phyloP scores from a whole-genome alignment of 176 grass and related monocot species.

The Carex parvula region DNA sequence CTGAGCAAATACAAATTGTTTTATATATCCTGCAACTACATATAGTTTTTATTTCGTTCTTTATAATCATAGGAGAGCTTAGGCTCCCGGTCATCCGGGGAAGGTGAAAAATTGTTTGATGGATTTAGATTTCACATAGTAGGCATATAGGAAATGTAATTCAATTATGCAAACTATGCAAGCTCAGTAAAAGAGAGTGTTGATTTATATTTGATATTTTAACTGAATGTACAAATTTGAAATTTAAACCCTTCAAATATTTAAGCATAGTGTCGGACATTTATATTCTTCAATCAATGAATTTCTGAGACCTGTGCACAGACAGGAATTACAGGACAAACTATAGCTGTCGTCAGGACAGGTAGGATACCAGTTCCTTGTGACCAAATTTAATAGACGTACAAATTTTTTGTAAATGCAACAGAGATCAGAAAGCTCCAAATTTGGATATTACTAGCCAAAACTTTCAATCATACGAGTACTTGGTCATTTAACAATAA shows the following conservation, averaged over 20 bases:
- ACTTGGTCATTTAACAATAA: constrained; percentile 14
- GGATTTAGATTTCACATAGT: not conserved
- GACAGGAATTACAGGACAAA: not conserved
- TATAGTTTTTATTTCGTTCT: not conserved
- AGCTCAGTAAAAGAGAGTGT: not conserved
- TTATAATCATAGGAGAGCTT: not conserved
- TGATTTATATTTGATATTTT: not conserved
- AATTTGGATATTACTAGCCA: constrained; percentile 3
- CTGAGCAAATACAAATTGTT: not conserved
- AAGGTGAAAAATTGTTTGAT: not conserved
- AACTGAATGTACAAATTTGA: not conserved
- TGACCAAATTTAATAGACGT: not conserved
- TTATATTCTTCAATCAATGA: not conserved
- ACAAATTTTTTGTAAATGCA: not conserved
- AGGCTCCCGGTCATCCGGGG: not conserved
- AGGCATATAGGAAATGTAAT: not conserved
- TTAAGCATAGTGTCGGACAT: not conserved
- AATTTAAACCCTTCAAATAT: not conserved
- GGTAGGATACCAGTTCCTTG: not conserved
- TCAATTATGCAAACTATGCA: not conserved
- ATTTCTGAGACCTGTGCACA: not conserved
- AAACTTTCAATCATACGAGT: not conserved
- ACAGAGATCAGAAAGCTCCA: not conserved
- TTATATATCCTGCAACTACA: not conserved
- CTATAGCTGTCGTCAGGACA: not conserved